Evolutionary conservation across 805 yeast species (phyloP).

Genomic region (Candida vaughaniae): DNA sequence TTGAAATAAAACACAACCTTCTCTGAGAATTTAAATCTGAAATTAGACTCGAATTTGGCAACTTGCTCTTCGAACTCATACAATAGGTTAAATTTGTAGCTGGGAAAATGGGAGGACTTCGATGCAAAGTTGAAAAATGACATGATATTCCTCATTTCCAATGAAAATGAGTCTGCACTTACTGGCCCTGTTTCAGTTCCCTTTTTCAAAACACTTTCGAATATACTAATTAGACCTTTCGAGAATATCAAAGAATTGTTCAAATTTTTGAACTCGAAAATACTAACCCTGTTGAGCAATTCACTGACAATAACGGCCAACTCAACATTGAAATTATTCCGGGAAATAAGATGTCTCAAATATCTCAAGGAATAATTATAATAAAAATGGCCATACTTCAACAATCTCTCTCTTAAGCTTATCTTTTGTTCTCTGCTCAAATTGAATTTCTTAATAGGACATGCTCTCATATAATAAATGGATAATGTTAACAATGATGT

Average conservation of each 20-base stretch:
- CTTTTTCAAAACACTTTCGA: conserved; percentile 13
- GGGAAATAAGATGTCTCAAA: conserved; percentile 6
- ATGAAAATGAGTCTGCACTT: neutral
- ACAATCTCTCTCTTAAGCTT: conserved; percentile 1
- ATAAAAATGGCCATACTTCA: conserved; percentile 9
- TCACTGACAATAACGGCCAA: conserved; percentile 19
- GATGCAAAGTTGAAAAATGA: conserved; percentile 18
- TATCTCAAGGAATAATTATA: conserved; percentile 8
- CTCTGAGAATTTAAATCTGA: conserved; percentile 2
- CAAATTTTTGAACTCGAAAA: conserved; percentile 20
- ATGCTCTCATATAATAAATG: conserved; percentile 12
- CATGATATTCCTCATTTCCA: conserved; percentile 9
- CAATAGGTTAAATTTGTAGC: conserved; percentile 14
- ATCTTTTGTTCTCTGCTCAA: conserved; percentile 2
- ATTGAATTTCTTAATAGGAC: conserved; percentile 12
- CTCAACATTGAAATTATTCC: conserved; percentile 10
- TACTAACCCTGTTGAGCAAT: conserved; percentile 20
- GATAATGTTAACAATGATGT: conserved; percentile 12
- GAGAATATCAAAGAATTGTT: conserved; percentile 19
- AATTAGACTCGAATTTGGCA: conserved; percentile 4
- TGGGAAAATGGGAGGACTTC: conserved; percentile 16
- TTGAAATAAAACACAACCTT: conserved; percentile 4
- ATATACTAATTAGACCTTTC: conserved; percentile 20
- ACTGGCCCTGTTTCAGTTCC: neutral
- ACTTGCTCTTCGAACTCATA: conserved; percentile 14